Percentiles rank a stretch among this genome's conserved stretches.
Evolutionary conservation across 768 basidiomycete species (phyloP).

Genomic region (Dioszegia aurantiaca): DNA sequence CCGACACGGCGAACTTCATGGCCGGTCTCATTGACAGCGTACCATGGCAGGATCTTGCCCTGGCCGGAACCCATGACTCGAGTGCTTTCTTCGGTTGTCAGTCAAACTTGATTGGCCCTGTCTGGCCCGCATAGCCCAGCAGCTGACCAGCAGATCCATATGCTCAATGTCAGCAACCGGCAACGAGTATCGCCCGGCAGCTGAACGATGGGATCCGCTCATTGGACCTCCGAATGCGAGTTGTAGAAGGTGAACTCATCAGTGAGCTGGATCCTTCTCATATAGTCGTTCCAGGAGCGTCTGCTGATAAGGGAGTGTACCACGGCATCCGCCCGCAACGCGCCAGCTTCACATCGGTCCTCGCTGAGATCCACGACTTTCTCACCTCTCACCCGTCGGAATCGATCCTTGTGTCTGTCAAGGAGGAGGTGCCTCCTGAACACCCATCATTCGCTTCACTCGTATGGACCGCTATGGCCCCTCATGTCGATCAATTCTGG

Average conservation of each 20-base stretch:
- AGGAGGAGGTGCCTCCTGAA: conserved; percentile 71
- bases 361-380: conserved; percentile 63
- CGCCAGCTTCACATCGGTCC: conserved; percentile 65
- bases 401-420: conserved; percentile 80
- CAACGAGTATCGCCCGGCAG: conserved; percentile 65
- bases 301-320: conserved; percentile 59
- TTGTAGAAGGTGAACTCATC: conserved; percentile 63
- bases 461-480: conserved; percentile 64
- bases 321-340: conserved; percentile 74
- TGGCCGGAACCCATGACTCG: conserved; percentile 63
- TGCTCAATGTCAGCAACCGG: conserved; percentile 75
- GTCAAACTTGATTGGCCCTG: too few relatives aligned
- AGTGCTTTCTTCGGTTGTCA: conserved; percentile 28
- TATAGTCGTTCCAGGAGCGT: too few relatives aligned
- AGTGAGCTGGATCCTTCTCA: conserved; percentile 23
- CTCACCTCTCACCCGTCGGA: conserved; percentile 65
- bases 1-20: conserved; percentile 31
- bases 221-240: conserved; percentile 74
- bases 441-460: conserved; percentile 61
- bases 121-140: not conserved
- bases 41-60: conserved; percentile 68
- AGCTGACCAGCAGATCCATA: conserved; percentile 53
- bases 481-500: conserved; percentile 60
- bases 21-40: conserved; percentile 64
- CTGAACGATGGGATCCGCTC: conserved; percentile 68